Percentiles rank a stretch among this genome's conserved stretches.
Conservation (phyloP, 2,329 filamentous ascomycete genomes). For the Alternaria viburni region DNA sequence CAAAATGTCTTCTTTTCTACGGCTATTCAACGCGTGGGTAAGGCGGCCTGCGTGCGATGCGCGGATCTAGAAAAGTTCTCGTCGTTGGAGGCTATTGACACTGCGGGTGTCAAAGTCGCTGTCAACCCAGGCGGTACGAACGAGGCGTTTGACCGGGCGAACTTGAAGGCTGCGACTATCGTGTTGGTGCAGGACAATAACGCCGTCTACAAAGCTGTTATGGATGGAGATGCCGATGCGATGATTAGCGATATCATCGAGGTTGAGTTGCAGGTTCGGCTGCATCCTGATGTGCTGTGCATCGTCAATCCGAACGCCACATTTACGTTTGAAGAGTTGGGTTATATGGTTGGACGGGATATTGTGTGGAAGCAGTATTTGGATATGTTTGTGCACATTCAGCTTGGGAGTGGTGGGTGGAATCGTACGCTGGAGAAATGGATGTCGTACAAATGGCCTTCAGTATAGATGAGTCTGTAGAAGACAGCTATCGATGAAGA, state of each 20-base stretch:
- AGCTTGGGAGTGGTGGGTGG: slow-evolving; percentile 15
- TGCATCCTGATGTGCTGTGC: slow-evolving; percentile 15
- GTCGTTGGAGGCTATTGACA: slow-evolving; percentile 17
- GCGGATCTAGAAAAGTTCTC: slow-evolving; percentile 6
- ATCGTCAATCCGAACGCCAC: slow-evolving; percentile 11
- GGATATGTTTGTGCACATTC: slow-evolving; percentile 16
- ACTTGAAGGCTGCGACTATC: slow-evolving; percentile 10
- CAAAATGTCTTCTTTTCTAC: slow-evolving; percentile 16
- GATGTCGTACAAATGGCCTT: slow-evolving; percentile 23
- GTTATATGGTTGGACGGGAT: slow-evolving; percentile 16
- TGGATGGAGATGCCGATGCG: slow-evolving; percentile 15
- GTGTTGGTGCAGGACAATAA: slow-evolving; percentile 19
- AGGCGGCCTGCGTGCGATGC: slow-evolving; percentile 19
- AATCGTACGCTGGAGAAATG: slow-evolving; percentile 20
- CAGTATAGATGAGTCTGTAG: slow-evolving; percentile 1
- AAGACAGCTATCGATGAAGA: not conserved
- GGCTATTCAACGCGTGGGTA: slow-evolving; percentile 11
- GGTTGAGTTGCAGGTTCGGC: slow-evolving; percentile 16
- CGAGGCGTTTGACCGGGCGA: slow-evolving; percentile 20
- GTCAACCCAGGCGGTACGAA: slow-evolving; percentile 20
- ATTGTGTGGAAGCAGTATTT: slow-evolving; percentile 19
- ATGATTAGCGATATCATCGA: slow-evolving; percentile 23
- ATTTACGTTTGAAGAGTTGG: slow-evolving; percentile 20
- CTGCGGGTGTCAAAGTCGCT: slow-evolving; percentile 13
- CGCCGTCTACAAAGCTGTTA: slow-evolving; percentile 17